A percentile compares a stretch with the other conserved stretches of the same genome.
Evolutionary conservation across 345 rosid species (phyloP).

Genomic region (Brassica rapa): DNA sequence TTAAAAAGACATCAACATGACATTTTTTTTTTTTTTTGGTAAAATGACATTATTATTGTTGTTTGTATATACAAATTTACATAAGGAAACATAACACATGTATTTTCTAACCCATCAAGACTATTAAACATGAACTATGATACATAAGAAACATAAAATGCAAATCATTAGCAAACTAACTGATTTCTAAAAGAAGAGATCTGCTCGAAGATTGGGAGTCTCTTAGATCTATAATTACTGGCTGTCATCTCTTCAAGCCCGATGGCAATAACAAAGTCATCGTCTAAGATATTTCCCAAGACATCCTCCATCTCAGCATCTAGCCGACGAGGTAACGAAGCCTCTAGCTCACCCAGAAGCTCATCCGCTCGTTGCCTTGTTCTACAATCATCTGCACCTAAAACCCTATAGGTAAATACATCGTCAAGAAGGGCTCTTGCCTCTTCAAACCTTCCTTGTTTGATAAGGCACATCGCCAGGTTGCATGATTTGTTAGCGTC

Average conservation of each 20-base stretch:
- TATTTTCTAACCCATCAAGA: neutral
- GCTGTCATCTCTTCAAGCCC: slow-evolving; percentile 55
- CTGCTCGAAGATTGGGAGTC: slow-evolving; percentile 87
- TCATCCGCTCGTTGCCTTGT: slow-evolving; percentile 61
- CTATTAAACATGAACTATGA: neutral
- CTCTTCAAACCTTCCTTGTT: slow-evolving; percentile 63
- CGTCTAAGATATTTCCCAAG: slow-evolving; percentile 47
- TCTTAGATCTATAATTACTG: slow-evolving; percentile 64
- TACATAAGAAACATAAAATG: slow-evolving; percentile 14
- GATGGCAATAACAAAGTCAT: slow-evolving; percentile 49
- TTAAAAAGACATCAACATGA: no score
- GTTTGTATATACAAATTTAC: slow-evolving; percentile 24
- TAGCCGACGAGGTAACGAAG: slow-evolving; percentile 18
- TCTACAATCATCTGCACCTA: slow-evolving; percentile 60
- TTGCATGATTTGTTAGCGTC: slow-evolving; percentile 92
- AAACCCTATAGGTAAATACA: slow-evolving; percentile 46
- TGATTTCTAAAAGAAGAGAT: slow-evolving; percentile 74
- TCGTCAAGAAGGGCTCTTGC: slow-evolving; percentile 49
- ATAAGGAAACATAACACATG: neutral
- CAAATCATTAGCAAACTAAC: slow-evolving; percentile 47
- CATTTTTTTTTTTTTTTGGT: no score
- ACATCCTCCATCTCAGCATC: slow-evolving; percentile 40
- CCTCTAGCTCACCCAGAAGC: slow-evolving; percentile 48
- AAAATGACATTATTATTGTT: neutral
- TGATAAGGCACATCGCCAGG: slow-evolving; percentile 68